Evolutionary conservation across 257 asterid genomes (phyloP).

Genomic region (Primulina eburnea): DNA sequence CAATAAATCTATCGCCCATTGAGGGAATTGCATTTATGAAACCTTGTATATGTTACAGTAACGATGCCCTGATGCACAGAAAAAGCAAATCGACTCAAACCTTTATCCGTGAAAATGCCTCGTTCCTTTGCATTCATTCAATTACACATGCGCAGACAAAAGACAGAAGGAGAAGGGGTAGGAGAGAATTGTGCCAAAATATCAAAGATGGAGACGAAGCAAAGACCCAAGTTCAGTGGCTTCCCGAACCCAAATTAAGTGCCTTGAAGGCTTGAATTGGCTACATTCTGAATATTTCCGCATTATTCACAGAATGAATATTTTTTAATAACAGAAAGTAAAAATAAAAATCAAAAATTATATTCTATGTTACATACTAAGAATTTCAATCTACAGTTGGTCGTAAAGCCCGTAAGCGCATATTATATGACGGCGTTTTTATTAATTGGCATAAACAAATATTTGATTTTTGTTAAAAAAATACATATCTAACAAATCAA

Average conservation of each 20-base stretch:
- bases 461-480: no score
- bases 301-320: not conserved
- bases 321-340: no score
- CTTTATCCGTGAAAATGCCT: not conserved
- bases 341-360: no score
- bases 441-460: no score
- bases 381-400: no score
- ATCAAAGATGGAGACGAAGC: not conserved
- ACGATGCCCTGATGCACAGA: not conserved
- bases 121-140: not conserved
- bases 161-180: not conserved
- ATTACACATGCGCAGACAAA: not conserved
- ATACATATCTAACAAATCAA: no score
- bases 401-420: no score
- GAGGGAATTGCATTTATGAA: slow-evolving; percentile 37
- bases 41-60: not conserved
- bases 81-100: not conserved
- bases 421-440: no score
- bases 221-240: not conserved
- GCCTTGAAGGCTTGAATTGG: not conserved
- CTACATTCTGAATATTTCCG: not conserved
- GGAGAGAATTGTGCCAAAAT: not conserved
- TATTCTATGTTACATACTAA: no score
- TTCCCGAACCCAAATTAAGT: not conserved
- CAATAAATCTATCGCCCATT: slow-evolving; percentile 30